Percentiles rank a stretch among this genome's conserved stretches.
Evolutionary conservation across 1,284 basidiomycete species (phyloP).

Genomic region (Exobasidium cylindrosporum): DNA sequence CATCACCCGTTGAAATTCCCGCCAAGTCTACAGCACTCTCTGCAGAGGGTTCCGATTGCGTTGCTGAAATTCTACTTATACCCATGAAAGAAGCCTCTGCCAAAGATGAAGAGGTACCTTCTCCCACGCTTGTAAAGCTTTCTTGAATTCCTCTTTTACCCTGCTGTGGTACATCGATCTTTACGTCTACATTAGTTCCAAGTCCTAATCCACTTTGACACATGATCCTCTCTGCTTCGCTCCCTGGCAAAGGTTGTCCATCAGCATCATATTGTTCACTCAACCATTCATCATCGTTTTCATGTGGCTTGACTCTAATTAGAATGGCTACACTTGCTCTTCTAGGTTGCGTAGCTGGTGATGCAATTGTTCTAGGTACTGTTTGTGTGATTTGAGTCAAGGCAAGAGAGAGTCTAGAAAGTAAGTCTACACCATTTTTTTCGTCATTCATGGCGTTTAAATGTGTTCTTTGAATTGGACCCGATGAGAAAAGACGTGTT

Average conservation of each 20-base stretch:
- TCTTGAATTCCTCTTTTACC: not conserved
- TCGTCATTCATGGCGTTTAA: not conserved
- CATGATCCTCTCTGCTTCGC: conserved; percentile 22
- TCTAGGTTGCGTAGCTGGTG: conserved; percentile 51
- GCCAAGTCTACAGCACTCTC: conserved; percentile 4
- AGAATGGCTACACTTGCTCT: conserved; percentile 53
- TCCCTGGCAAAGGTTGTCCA: conserved; percentile 21
- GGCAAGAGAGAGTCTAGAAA: conserved; percentile 40
- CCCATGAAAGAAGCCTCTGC: conserved; percentile 8
- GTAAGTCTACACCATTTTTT: not conserved
- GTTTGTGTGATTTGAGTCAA: conserved; percentile 46
- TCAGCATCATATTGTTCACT: conserved; percentile 34
- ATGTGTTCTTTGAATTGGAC: too few species aligned
- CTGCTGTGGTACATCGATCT: conserved; percentile 3
- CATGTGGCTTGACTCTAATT: conserved; percentile 42
- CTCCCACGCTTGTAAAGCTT: conserved; percentile 9
- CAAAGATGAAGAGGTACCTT: conserved; percentile 9
- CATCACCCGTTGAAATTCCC: conserved; percentile 5
- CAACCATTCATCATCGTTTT: conserved; percentile 48
- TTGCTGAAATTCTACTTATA: conserved; percentile 9
- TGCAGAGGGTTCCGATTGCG: not conserved
- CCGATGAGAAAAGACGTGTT: too few species aligned
- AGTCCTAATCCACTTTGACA: conserved; percentile 14
- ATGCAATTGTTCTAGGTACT: conserved; percentile 45
- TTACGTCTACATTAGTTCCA: conserved; percentile 6